Base-by-base conservation (phyloP, 306 rosid genomes). In the Sechiopsis laciniata region DNA sequence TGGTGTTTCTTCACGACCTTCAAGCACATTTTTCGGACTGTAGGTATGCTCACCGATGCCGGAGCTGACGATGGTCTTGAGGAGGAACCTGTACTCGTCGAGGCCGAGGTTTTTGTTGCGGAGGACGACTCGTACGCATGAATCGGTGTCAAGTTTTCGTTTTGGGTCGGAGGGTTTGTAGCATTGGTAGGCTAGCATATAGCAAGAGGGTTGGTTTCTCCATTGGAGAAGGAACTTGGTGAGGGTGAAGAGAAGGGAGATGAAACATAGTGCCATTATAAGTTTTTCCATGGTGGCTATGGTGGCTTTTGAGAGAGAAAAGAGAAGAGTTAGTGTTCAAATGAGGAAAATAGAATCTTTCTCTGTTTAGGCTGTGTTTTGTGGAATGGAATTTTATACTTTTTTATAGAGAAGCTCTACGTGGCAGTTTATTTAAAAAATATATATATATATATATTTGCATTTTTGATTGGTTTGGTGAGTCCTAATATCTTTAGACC, bases 1-100 rank as follows among this genome's bases (percentile, higher is more conserved):
- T 0, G 95, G 81, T 8, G 29, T 48, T 0, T 59, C 48, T 37
- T 88, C 96, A 16, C 87, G 74, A 4, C 95, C 91, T 8, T 80
- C 86, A 0, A 90, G 74, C 19, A 90, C 84, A 17, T 52, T 88
- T 72, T 78, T 78, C 2, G 97, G 97, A 68, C 87, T 81, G 55
- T 85, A 85, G 4, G 98, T 90, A 80, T 73, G 79, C 65, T 92
- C 98, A 0, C 96, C 97, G 2, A 92, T 82, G 13, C 96, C 96
- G 0, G 97, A 92, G 46, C 81, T 88, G 13, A 85, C 82, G 0
- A 88, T 87, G 72, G 97, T 86, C 75, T 92, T 88, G 0, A 92
- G 77, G 17, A 92, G 86, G 19, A 85, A 85, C 17, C 92, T 75
- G 59, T 29, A 82, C 37, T 88, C 95, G 45, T 92, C 95, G 35